phyloP scores from a whole-genome alignment of 1,284 basidiomycete genomes.

The Baeospora myosura region DNA sequence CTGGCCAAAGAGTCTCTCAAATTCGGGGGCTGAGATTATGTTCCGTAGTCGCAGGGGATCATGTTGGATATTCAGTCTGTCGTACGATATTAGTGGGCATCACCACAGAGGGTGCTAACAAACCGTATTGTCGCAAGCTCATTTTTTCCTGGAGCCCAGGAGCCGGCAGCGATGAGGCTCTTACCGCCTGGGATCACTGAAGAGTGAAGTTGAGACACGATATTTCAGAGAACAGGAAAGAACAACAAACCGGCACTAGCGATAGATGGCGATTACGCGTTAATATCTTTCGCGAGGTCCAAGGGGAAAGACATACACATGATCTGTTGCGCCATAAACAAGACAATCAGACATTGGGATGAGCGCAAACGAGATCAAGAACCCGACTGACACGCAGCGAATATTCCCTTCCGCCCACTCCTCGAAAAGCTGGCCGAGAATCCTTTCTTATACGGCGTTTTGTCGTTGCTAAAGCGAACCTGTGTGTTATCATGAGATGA shows the following conservation, averaged over 20 bases:
- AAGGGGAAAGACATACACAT: constrained; percentile 28
- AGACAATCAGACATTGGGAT: constrained; percentile 1
- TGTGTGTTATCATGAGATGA: constrained; percentile 23
- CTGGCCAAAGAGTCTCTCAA: constrained; percentile 69
- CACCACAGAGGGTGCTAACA: constrained; percentile 10
- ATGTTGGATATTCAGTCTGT: constrained; percentile 57
- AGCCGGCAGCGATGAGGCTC: constrained; percentile 71
- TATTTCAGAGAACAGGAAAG: background rate
- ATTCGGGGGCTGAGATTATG: constrained; percentile 56
- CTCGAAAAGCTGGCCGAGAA: constrained; percentile 76
- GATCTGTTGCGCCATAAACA: constrained; percentile 25
- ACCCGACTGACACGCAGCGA: constrained; percentile 55
- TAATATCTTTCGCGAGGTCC: constrained; percentile 1
- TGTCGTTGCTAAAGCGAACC: constrained; percentile 89
- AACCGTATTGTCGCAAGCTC: constrained; percentile 72
- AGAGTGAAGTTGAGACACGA: background rate
- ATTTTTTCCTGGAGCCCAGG: constrained; percentile 79
- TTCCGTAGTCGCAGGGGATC: constrained; percentile 59
- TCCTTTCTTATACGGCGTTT: constrained; percentile 85
- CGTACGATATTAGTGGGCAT: background rate
- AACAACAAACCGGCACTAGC: constrained; percentile 15
- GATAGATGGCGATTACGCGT: background rate
- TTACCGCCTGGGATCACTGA: constrained; percentile 64
- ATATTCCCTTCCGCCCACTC: constrained; percentile 73
- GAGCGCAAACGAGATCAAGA: constrained; percentile 7